Evolutionary conservation across 1,284 basidiomycete genomes (phyloP), one percentile per base, ranked within the genome.

Genomic region (Chalciporus sp.): DNA sequence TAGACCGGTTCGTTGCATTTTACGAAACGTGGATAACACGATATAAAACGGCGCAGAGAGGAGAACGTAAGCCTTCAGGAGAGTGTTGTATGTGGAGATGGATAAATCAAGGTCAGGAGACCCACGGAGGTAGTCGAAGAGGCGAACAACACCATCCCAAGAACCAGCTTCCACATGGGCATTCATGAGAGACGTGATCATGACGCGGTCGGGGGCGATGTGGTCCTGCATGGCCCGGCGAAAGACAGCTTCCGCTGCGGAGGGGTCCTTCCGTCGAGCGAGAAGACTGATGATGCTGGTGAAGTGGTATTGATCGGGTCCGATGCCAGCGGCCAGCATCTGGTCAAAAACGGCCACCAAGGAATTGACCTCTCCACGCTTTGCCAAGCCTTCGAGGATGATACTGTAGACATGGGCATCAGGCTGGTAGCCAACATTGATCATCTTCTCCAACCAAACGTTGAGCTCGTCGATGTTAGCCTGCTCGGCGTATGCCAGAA

Each of bases 21-120:
- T 75, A 46, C 78, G 73, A 70, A 95, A 94, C 27, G 93, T 70
- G 7, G 74, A 70, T 29, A 85, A 75, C 26, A 95, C 86, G 29
- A 85, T 71, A 35, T 75, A 72, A 63, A 90, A 88, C 0, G 95
- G 92, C 3, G 91, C 82, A 11, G 88, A 90, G 49, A 92, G 83
- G 42, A 89, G 75, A 46, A 98, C 84, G 63, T 94, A 90, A 1
- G 93, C 92, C 73, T 94, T 94, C 62, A 98, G 75, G 23, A 98
- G 79, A 17, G 85, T 86, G 67, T 94, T 94, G 69, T 85, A 86
- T 31, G 88, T 76, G 52, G 83, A 80, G 61, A 87, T 78, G 29
- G 77, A 73, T 26, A 83, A 67, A 33, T 73, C 70, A 41, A 77
- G 59, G 41, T 62, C 63, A 3, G 68, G 66, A 14, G 79, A 67